Evolutionary conservation across 768 basidiomycete species (phyloP).

Genomic region (Lentinula sp.): DNA sequence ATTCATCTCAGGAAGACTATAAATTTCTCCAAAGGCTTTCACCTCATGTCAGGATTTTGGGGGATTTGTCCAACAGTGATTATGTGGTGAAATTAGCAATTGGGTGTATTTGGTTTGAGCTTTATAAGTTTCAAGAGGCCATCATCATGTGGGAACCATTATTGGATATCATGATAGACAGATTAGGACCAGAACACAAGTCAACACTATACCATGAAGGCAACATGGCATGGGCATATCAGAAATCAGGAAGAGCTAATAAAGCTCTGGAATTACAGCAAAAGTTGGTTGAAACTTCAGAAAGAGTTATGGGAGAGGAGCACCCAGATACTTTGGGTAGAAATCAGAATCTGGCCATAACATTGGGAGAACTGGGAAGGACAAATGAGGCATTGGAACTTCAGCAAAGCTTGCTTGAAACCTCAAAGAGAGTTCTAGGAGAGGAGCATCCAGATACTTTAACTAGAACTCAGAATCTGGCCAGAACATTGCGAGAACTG

Average conservation of each 20-base stretch:
- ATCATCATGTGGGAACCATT: background rate
- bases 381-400: background rate
- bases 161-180: background rate
- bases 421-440: background rate
- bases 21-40: background rate
- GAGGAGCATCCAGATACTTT: background rate
- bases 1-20: too few species aligned
- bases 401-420: background rate
- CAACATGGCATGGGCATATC: too few species aligned
- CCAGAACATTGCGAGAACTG: background rate
- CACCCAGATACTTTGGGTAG: background rate
- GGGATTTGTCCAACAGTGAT: background rate
- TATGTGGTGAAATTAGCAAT: background rate
- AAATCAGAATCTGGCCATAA: background rate
- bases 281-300: background rate
- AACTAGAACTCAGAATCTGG: too few species aligned
- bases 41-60: background rate
- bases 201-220: background rate
- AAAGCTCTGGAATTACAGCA: background rate
- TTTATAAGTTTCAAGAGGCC: background rate
- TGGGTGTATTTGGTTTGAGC: background rate
- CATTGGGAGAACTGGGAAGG: background rate
- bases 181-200: background rate
- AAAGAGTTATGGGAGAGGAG: background rate
- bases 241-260: too few species aligned